A percentile compares a stretch with the other conserved stretches of the same genome.
phyloP scores from a whole-genome alignment of 1,284 basidiomycete genomes.

The Pholiota adiposa region DNA sequence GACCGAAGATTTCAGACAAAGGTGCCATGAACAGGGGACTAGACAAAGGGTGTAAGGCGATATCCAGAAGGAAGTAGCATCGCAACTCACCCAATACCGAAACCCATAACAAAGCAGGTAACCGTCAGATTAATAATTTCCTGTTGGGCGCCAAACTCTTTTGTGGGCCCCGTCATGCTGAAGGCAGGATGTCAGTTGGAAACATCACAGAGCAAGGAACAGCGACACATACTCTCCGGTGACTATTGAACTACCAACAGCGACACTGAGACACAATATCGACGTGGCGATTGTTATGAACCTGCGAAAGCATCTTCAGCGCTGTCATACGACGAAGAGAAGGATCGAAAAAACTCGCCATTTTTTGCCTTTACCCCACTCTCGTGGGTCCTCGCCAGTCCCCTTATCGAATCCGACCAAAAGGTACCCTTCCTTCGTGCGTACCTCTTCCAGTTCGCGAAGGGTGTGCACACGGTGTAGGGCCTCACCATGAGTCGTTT shows the following conservation, averaged over 20 bases:
- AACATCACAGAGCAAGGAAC: background rate
- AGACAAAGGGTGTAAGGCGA: background rate
- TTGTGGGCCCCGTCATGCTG: slow-evolving; percentile 33
- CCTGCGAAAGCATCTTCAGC: slow-evolving; percentile 25
- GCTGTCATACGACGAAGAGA: background rate
- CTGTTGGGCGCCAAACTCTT: slow-evolving; percentile 33
- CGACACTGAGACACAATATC: slow-evolving; percentile 39
- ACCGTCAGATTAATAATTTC: slow-evolving; percentile 42
- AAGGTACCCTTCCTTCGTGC: slow-evolving; percentile 30
- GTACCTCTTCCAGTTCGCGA: slow-evolving; percentile 26
- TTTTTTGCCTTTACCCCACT: slow-evolving; percentile 37
- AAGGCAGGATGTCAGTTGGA: background rate
- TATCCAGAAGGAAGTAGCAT: background rate
- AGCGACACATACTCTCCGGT: slow-evolving; percentile 33
- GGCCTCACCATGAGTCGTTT: slow-evolving; percentile 9
- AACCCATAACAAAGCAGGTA: slow-evolving; percentile 44
- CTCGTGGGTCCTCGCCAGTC: slow-evolving; percentile 39
- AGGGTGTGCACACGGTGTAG: slow-evolving; percentile 11
- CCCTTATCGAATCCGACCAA: slow-evolving; percentile 40
- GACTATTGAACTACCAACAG: slow-evolving; percentile 42
- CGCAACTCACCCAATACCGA: slow-evolving; percentile 37
- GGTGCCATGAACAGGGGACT: slow-evolving; percentile 42
- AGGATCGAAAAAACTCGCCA: slow-evolving; percentile 28
- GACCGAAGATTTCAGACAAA: slow-evolving; percentile 49
- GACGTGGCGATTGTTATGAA: slow-evolving; percentile 38